These are phyloP conservation scores for Colletotrichum sp. DNA, from an alignment of 2,329 filamentous ascomycete genomes.

Conservation along the genomic window DNA sequence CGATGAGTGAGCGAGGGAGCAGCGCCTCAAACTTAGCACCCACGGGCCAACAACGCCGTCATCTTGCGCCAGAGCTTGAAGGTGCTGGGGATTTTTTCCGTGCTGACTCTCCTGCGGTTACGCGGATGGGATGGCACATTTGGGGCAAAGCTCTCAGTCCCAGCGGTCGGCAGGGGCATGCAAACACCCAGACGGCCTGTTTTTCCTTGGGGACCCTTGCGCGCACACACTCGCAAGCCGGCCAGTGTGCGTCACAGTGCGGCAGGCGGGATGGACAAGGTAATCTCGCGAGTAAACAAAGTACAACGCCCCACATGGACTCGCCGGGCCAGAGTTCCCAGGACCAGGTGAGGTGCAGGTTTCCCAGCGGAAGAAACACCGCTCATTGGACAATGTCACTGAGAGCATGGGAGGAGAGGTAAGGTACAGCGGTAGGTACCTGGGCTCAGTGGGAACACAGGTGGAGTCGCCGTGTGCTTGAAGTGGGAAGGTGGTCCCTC, in stretches of 20 bases:
- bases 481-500: conserved; percentile 8
- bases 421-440: neutral
- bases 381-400: neutral
- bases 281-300: conserved; percentile 22
- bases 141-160: conserved; percentile 1
- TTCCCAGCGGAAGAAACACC: neutral
- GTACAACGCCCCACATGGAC: conserved; percentile 12
- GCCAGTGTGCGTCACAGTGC: conserved; percentile 12
- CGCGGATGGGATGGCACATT: conserved; percentile 20
- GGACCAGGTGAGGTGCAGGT: conserved; percentile 19
- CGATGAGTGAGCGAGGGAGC: neutral
- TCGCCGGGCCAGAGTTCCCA: conserved; percentile 15
- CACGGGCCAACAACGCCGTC: neutral
- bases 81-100: neutral
- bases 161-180: neutral
- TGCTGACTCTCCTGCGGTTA: neutral
- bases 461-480: neutral
- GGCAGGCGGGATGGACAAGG: neutral
- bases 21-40: neutral
- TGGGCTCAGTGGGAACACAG: conserved; percentile 1
- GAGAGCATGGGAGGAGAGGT: conserved; percentile 3
- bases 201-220: neutral
- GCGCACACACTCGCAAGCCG: neutral
- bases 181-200: conserved; percentile 4
- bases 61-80: neutral